A percentile compares a stretch with the other conserved stretches of the same genome.
Evolutionary conservation across 225 moss, liverwort and hornwort genomes (phyloP).

Genomic region (Bryoerythrophyllum caledonicum): DNA sequence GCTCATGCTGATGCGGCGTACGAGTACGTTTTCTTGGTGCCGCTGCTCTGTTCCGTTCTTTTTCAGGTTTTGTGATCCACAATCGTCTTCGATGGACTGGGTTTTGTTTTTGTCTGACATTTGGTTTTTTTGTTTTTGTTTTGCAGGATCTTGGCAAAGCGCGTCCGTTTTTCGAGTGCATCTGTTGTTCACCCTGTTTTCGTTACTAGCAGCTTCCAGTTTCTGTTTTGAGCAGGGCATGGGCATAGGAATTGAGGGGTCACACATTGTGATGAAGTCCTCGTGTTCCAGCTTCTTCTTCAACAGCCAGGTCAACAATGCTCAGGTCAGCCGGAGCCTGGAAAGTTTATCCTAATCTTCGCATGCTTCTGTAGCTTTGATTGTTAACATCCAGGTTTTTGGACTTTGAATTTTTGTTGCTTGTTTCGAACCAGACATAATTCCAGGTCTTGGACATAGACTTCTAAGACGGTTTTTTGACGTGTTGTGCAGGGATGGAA

Average conservation of each 20-base stretch:
- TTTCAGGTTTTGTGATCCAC: background rate
- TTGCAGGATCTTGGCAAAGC: slow-evolving; percentile 31
- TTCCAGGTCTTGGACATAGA: background rate
- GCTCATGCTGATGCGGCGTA: slow-evolving; percentile 15
- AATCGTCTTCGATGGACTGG: background rate
- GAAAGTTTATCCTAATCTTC: no score
- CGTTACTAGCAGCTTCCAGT: slow-evolving; percentile 30
- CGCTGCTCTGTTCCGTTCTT: no score
- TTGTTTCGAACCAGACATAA: background rate
- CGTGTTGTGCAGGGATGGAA: slow-evolving; percentile 66
- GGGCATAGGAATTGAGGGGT: slow-evolving; percentile 36
- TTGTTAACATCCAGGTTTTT: background rate
- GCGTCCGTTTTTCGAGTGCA: slow-evolving; percentile 13
- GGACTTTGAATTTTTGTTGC: background rate
- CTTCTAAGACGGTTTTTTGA: background rate
- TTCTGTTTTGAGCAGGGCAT: slow-evolving; percentile 35
- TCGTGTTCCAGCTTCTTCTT: slow-evolving; percentile 60
- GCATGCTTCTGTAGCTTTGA: background rate
- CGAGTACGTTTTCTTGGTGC: slow-evolving; percentile 13
- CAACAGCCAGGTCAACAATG: slow-evolving; percentile 65
- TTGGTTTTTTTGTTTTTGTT: background rate
- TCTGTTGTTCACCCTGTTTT: slow-evolving; percentile 30
- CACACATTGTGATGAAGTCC: slow-evolving; percentile 43
- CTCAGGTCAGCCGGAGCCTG: slow-evolving; percentile 23
- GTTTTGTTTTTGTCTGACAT: slow-evolving; percentile 3